Percentiles rank a stretch among this genome's conserved stretches.
These are phyloP conservation scores for Lepiota brunneoincarnata DNA, from an alignment of 768 basidiomycete genomes.

Conservation along the genomic window DNA sequence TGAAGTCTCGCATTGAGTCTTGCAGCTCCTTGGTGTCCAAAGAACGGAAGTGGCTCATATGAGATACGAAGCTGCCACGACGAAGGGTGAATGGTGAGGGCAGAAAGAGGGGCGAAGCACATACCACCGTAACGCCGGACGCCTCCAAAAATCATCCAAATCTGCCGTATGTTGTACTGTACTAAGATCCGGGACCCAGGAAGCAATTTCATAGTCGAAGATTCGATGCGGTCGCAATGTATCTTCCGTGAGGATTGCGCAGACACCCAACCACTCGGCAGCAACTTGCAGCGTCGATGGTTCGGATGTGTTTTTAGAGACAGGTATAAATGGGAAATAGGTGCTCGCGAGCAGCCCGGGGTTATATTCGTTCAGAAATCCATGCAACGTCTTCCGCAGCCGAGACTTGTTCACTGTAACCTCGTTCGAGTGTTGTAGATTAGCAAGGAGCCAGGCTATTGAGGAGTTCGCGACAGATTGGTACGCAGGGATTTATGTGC, in stretches of 20 bases:
- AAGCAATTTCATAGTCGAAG: neutral
- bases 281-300: neutral
- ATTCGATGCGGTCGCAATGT: constrained; percentile 2
- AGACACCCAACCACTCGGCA: constrained; percentile 2
- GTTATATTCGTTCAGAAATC: constrained; percentile 6
- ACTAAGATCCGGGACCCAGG: neutral
- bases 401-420: neutral
- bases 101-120: neutral
- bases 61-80: neutral
- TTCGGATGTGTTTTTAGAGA: neutral
- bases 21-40: neutral
- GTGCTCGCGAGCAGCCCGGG: constrained; percentile 5
- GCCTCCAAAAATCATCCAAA: neutral
- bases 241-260: constrained; percentile 3
- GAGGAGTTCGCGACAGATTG: neutral
- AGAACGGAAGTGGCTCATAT: neutral
- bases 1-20: neutral
- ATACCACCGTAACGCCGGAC: neutral
- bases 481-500: constrained; percentile 7
- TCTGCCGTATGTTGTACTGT: too few relatives aligned
- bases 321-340: constrained; percentile 1
- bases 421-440: neutral
- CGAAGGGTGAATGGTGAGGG: neutral
- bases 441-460: neutral
- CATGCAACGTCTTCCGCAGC: neutral